phyloP scores from a whole-genome alignment of 176 grass and related monocot species.

The Luzula sylvatica region DNA sequence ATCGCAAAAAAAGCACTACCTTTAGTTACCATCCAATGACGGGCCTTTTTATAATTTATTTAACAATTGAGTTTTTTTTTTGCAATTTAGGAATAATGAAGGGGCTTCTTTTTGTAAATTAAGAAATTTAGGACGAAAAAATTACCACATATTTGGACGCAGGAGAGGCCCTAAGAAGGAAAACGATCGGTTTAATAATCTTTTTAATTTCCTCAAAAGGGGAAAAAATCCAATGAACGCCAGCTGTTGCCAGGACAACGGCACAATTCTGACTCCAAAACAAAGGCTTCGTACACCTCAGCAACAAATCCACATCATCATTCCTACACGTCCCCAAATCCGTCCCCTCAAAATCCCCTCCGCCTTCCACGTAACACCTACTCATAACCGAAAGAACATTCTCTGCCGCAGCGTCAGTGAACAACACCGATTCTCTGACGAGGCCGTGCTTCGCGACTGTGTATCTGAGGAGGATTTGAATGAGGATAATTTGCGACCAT shows the following conservation, averaged over 20 bases:
- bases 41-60: too few relatives aligned
- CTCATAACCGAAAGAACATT: conserved; percentile 31
- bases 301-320: conserved; percentile 67
- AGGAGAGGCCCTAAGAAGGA: conserved; percentile 62
- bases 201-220: conserved; percentile 40
- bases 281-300: conserved; percentile 73
- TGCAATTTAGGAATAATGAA: too few relatives aligned
- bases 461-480: conserved; percentile 76
- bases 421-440: conserved; percentile 65
- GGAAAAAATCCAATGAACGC: conserved; percentile 88
- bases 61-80: too few relatives aligned
- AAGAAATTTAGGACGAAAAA: conserved; percentile 2
- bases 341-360: conserved; percentile 6
- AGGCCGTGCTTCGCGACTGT: conserved; percentile 79
- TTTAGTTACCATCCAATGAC: too few relatives aligned
- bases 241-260: conserved; percentile 75
- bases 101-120: background rate
- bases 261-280: conserved; percentile 89
- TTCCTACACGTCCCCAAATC: conserved; percentile 29
- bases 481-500: conserved; percentile 74
- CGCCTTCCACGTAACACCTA: conserved; percentile 55
- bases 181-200: conserved; percentile 65
- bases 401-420: conserved; percentile 14
- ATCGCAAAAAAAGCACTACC: conserved; percentile 11
- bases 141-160: conserved; percentile 83